Percentiles rank a stretch among this genome's conserved stretches.
phyloP scores from a whole-genome alignment of 805 yeast genomes.

The Wickerhamiella allomyrinae region DNA sequence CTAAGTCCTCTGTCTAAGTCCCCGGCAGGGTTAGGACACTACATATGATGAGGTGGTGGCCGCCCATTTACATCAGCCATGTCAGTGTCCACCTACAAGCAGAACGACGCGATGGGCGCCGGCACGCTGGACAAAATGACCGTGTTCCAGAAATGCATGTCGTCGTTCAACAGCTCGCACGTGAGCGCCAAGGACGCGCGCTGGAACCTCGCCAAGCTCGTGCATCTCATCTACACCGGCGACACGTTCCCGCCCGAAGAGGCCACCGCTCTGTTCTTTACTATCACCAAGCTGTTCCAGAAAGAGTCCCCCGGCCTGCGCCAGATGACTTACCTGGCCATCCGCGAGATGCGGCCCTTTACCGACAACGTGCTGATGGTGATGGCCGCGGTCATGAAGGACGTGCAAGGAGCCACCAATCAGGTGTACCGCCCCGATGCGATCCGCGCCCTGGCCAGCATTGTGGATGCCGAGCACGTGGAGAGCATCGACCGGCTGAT shows the following conservation, averaged over 20 bases:
- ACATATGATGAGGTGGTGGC: background rate
- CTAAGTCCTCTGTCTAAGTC: too few species aligned
- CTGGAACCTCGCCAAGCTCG: slow-evolving; percentile 60
- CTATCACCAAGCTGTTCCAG: slow-evolving; percentile 88
- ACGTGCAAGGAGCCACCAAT: slow-evolving; percentile 74
- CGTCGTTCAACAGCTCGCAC: slow-evolving; percentile 83
- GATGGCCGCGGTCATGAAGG: slow-evolving; percentile 95
- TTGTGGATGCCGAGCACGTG: slow-evolving; percentile 71
- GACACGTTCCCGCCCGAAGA: slow-evolving; percentile 78
- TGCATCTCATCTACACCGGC: slow-evolving; percentile 72
- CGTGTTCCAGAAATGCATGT: slow-evolving; percentile 86
- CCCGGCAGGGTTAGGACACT: too few species aligned
- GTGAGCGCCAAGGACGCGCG: slow-evolving; percentile 82
- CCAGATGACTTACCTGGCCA: slow-evolving; percentile 86
- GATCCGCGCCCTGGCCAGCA: slow-evolving; percentile 77
- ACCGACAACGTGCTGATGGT: slow-evolving; percentile 95
- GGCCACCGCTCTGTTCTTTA: slow-evolving; percentile 83
- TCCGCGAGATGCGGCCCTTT: slow-evolving; percentile 72
- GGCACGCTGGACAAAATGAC: slow-evolving; percentile 90
- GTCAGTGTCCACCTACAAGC: slow-evolving; percentile 77
- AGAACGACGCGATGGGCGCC: slow-evolving; percentile 61
- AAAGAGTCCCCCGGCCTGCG: slow-evolving; percentile 76
- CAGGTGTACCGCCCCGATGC: slow-evolving; percentile 85
- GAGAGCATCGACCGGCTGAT: slow-evolving; percentile 85
- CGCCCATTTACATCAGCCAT: slow-evolving; percentile 25